Base-by-base conservation (phyloP, 805 yeast genomes). In the Hanseniaspora hatyaiensis region DNA sequence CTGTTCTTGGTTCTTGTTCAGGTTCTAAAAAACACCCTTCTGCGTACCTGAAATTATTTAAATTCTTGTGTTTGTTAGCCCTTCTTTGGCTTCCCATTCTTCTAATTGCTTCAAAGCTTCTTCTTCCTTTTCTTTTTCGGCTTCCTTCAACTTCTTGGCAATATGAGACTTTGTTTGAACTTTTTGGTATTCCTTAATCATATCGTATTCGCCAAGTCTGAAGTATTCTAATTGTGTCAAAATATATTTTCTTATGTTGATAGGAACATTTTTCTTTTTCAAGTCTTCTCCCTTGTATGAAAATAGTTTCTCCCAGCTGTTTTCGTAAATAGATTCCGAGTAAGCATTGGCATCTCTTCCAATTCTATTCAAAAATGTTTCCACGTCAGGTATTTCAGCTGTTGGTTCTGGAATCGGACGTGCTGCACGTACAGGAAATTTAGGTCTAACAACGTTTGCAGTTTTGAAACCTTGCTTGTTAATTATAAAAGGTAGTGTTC, bases 251-350 rank as follows among this genome's bases (percentile, higher is more conserved):
- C 96, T 73, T 38, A 79, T 72, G 39, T 76, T 70, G 2, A 77
- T 71, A 49, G 84, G 89, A 29, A 89, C 69, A 15, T 96, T 96
- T 61, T 77, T 71, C 41, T 74, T 77, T 61, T 84, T 86, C 74
- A 89, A 65, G 19, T 68, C 65, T 45, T 61, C 56, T 3, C 85
- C 71, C 19, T 71, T 58, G 52, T 78, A 69, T 24, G 61, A 62
- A 65, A 85, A 79, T 50, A 89, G 72, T 53, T 74, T 71, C 9
- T 75, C 70, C 88, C 88, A 82, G 32, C 66, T 64, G 54, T 82
- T 72, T 54, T 70, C 72, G 54, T 78, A 92, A 53, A 86, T 80
- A 8, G 69, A 59, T 36, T 80, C 94, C 4, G 69, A 65, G 55
- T 79, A 78, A 59, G 87, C 95, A 20, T 65, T 55, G 53, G 78